Conservation (phyloP, 257 asterid genomes). For the Vinca minor region DNA sequence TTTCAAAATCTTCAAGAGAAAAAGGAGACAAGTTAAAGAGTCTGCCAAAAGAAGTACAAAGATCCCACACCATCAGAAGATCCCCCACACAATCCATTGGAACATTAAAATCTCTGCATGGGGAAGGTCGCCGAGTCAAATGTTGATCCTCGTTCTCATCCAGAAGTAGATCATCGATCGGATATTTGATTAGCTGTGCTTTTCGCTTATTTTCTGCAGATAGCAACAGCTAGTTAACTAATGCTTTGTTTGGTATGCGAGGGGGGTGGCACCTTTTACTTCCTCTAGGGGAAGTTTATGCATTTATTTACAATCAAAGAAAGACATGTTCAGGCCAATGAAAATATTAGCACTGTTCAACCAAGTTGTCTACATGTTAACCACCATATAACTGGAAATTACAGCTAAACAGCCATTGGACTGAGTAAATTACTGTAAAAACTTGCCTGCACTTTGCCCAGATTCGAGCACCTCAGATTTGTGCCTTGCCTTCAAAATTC, state of each 20-base stretch:
- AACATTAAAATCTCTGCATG: slow-evolving; percentile 54
- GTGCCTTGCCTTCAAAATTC: neutral
- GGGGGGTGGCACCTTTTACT: no score
- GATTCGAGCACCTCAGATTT: neutral
- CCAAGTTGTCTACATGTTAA: neutral
- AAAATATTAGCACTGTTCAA: neutral
- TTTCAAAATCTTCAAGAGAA: slow-evolving; percentile 87
- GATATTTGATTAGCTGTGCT: slow-evolving; percentile 48
- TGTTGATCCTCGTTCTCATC: slow-evolving; percentile 49
- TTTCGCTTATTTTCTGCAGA: slow-evolving; percentile 44
- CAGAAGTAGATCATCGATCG: slow-evolving; percentile 77
- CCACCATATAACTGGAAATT: neutral
- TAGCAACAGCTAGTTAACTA: neutral
- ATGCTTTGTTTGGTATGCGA: no score
- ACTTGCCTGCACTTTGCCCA: slow-evolving; percentile 12
- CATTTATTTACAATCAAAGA: no score
- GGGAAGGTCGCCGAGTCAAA: slow-evolving; percentile 55
- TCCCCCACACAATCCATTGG: slow-evolving; percentile 83
- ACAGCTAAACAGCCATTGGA: neutral
- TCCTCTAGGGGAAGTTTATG: no score
- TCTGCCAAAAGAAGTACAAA: slow-evolving; percentile 69
- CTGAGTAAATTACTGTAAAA: neutral
- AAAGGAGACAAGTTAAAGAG: slow-evolving; percentile 67
- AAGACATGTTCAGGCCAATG: no score
- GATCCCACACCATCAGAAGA: slow-evolving; percentile 91